Evolutionary conservation across 176 grass and related monocot species (phyloP).

Genomic region (Lolium multiflorum): DNA sequence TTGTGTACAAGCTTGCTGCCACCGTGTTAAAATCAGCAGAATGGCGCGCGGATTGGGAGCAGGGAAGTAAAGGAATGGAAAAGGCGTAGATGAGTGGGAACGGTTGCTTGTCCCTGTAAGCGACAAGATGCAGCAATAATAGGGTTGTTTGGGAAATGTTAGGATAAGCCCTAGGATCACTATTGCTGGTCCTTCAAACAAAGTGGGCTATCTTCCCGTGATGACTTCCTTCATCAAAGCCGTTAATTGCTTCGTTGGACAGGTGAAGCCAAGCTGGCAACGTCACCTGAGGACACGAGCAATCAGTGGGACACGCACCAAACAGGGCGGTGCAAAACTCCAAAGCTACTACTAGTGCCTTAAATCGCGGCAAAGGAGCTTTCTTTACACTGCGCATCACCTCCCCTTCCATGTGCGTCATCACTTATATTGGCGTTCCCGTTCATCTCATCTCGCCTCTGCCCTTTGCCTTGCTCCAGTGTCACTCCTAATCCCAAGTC

Average conservation of each 20-base stretch:
- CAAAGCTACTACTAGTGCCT: not conserved
- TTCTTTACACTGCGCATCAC: slow-evolving; percentile 3
- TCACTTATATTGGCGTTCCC: not conserved
- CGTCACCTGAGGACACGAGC: not conserved
- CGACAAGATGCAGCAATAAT: not conserved
- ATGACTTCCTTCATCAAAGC: not conserved
- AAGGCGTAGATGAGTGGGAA: not conserved
- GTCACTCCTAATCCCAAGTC: not conserved
- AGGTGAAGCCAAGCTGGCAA: not conserved
- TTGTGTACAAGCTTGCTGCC: too few species aligned
- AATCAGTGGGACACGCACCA: slow-evolving; percentile 1
- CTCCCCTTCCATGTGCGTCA: slow-evolving; percentile 6
- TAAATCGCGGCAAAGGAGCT: not conserved
- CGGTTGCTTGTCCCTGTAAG: not conserved
- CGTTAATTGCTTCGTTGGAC: not conserved
- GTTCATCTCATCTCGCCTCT: not conserved
- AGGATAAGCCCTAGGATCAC: not conserved
- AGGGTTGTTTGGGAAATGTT: not conserved
- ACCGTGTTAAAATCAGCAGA: too few species aligned
- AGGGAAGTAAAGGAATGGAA: too few species aligned
- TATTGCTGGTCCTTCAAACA: not conserved
- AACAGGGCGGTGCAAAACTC: not conserved
- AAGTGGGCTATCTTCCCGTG: not conserved
- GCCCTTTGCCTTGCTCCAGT: not conserved
- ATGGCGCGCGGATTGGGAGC: too few species aligned